These are phyloP conservation scores for Huntiella moniliformis DNA, from an alignment of 2,329 filamentous ascomycete species.

Conservation along the genomic window DNA sequence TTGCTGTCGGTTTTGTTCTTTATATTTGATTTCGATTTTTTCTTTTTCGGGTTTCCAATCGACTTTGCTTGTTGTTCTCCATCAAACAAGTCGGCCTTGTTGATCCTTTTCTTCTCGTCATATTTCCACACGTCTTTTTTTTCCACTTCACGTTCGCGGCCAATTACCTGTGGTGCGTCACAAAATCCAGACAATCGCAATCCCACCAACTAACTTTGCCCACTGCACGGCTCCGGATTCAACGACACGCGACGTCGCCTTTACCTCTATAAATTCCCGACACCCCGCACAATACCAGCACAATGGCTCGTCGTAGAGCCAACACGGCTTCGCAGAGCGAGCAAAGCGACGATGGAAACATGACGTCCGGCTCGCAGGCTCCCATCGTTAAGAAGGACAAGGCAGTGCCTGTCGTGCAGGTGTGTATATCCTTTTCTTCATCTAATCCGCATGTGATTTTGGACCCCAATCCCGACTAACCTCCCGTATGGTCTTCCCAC, in stretches of 20 bases:
- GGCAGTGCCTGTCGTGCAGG: background rate
- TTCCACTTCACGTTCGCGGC: background rate
- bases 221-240: too few species aligned
- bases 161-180: background rate
- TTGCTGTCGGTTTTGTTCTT: background rate
- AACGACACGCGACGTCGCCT: background rate
- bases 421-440: background rate
- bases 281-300: background rate
- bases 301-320: constrained; percentile 25
- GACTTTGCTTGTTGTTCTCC: too few species aligned
- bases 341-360: constrained; percentile 35
- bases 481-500: background rate
- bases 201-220: too few species aligned
- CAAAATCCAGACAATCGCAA: too few species aligned
- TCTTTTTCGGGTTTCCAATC: background rate
- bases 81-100: too few species aligned
- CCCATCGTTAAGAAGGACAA: constrained; percentile 12
- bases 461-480: background rate
- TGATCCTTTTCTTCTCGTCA: background rate
- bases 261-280: background rate
- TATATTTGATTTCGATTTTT: background rate
- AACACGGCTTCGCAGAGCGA: constrained; percentile 51
- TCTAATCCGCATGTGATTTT: background rate
- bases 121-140: background rate
- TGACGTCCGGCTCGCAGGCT: constrained; percentile 16